Percentiles rank a stretch among this genome's conserved stretches.
phyloP scores from a whole-genome alignment of 148 eudicot genomes.

The Chenopodium quinoa region DNA sequence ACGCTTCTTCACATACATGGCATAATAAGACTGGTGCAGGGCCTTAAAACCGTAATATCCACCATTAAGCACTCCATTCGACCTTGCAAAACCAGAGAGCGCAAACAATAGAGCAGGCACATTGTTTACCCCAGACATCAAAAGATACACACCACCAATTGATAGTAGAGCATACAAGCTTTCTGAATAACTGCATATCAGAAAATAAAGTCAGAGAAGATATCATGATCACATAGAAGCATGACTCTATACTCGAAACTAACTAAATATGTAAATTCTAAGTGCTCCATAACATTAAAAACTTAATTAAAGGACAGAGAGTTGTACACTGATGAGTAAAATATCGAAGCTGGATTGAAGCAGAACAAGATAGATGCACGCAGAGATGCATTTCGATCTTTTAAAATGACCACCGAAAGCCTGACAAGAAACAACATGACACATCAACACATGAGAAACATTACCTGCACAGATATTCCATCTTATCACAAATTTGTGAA shows the following conservation, averaged over 20 bases:
- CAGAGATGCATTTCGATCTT: slow-evolving; percentile 63
- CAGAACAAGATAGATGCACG: slow-evolving; percentile 83
- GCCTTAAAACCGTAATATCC: slow-evolving; percentile 76
- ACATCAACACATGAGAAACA: slow-evolving; percentile 8
- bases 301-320: background rate
- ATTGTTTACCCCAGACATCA: slow-evolving; percentile 51
- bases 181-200: slow-evolving; percentile 77
- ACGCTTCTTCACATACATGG: slow-evolving; percentile 43
- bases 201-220: slow-evolving; percentile 5
- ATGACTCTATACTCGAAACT: background rate
- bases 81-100: slow-evolving; percentile 74
- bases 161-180: slow-evolving; percentile 83
- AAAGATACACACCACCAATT: slow-evolving; percentile 68
- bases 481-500: background rate
- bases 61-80: slow-evolving; percentile 90
- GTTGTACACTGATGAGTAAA: slow-evolving; percentile 85
- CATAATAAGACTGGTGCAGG: slow-evolving; percentile 64
- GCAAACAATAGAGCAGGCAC: slow-evolving; percentile 60
- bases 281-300: background rate
- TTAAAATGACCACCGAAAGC: slow-evolving; percentile 68
- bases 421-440: slow-evolving; percentile 34
- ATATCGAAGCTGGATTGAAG: slow-evolving; percentile 95
- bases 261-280: background rate
- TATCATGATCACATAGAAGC: background rate
- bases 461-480: too few species aligned